These are phyloP conservation scores for Jamesozyma rosinii DNA, from an alignment of 805 yeast genomes.

Conservation along the genomic window DNA sequence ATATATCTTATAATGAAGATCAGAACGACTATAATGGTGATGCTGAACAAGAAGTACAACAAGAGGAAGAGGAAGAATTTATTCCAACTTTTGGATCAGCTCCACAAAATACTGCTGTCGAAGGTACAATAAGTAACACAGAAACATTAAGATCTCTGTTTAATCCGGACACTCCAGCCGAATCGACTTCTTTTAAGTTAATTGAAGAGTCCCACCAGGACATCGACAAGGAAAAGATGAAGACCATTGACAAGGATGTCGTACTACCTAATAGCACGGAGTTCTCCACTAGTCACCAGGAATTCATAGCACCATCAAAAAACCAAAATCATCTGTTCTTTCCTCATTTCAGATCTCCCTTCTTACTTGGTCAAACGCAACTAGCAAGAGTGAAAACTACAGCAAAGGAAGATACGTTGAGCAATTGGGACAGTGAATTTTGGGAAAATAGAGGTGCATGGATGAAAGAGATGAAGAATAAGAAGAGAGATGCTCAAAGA, in stretches of 20 bases:
- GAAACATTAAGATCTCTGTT: constrained; percentile 56
- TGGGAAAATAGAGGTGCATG: constrained; percentile 77
- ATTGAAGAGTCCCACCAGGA: constrained; percentile 41
- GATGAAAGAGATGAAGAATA: constrained; percentile 63
- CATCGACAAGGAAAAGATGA: constrained; percentile 31
- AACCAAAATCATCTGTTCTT: constrained; percentile 54
- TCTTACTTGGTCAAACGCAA: constrained; percentile 76
- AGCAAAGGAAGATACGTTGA: constrained; percentile 29
- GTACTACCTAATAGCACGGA: constrained; percentile 1
- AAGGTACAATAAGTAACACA: constrained; percentile 37
- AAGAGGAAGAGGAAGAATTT: constrained; percentile 37
- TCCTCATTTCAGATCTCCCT: constrained; percentile 78
- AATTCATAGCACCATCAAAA: constrained; percentile 2
- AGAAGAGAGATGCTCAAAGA: constrained; percentile 64
- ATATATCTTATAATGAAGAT: constrained; percentile 3
- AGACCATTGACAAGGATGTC: constrained; percentile 32
- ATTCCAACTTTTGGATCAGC: constrained; percentile 44
- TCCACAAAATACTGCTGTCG: constrained; percentile 6
- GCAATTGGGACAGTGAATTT: constrained; percentile 64
- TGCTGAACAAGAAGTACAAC: constrained; percentile 25
- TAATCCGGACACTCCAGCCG: constrained; percentile 34
- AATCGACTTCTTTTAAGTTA: constrained; percentile 33
- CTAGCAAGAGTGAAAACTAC: constrained; percentile 41
- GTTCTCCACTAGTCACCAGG: background rate
- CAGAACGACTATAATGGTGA: constrained; percentile 13